Base-by-base conservation (phyloP, 2,329 filamentous ascomycete species). In the Beauveria asiatica region DNA sequence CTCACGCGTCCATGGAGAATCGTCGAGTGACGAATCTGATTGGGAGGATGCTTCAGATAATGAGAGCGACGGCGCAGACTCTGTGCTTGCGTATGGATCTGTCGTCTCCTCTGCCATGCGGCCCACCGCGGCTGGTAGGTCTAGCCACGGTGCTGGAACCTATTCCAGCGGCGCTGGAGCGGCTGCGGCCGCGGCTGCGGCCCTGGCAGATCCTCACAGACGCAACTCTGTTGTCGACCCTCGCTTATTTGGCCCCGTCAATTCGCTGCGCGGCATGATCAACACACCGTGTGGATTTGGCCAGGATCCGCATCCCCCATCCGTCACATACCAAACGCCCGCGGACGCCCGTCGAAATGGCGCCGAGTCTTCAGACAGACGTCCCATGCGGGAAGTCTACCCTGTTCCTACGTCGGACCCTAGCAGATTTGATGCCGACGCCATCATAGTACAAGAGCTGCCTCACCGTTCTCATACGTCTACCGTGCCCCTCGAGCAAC, bases 401-500 rank as follows among this genome's bases (percentile, higher is more conserved):
- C 84, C 89, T 8, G 75, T 87, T 37, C 82, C 86, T 5, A 86
- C 86, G 1, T 80, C 80, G 3, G 89, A 92, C 64, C 83, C 85
- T 7, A 77, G 74, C 21, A 78, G 75, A 27, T 87, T 87, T 65
- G 86, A 90, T 64, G 82, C 79, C 53, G 75, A 73, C 27, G 77
- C 77, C 17, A 19, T 16, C 16, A 72, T 72, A 52, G 72, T 70
- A 42, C 71, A 74, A 59, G 73, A 76, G 48, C 68, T 76, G 8
- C 69, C 76, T 3, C 70, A 74, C 23, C 74, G 71, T 19, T 69
- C 73, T 17, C 79, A 83, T 46, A 82, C 86, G 5, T 83, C 77
- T 6, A 78, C 83, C 0, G 80, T 91, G 37, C 85, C 86, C 11
- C 78, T 97, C n/a, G 88, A 94, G 70, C 90, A 96, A 67, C 92